Conservation (phyloP, 2,329 filamentous ascomycete species). For the Pseudogymnoascus sp. region DNA sequence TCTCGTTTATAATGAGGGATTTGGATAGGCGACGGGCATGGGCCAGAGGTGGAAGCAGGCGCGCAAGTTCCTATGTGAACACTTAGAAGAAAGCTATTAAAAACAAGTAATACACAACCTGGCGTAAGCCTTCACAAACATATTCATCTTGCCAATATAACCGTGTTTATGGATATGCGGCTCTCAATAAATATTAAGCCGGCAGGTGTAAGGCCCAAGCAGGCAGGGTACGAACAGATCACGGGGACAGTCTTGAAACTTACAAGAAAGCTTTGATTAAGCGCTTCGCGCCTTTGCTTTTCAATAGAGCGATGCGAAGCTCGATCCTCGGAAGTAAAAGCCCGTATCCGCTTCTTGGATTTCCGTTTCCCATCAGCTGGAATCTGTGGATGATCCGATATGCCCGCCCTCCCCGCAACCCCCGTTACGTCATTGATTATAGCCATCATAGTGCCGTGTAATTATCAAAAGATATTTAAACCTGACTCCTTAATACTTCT, state of each 20-base stretch:
- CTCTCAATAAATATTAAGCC: neutral
- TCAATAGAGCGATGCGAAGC: constrained; percentile 23
- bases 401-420: neutral
- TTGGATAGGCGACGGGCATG: constrained; percentile 20
- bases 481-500: neutral
- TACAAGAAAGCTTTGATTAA: constrained; percentile 22
- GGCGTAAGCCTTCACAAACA: neutral
- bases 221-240: neutral
- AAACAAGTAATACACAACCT: neutral
- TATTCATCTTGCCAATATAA: neutral
- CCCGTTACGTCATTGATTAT: neutral
- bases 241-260: neutral
- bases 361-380: neutral
- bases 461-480: neutral
- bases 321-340: constrained; percentile 21
- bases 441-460: neutral
- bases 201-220: neutral
- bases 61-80: constrained; percentile 19
- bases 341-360: constrained; percentile 17
- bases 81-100: neutral
- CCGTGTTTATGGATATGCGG: neutral
- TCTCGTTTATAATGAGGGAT: constrained; percentile 21
- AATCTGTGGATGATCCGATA: neutral
- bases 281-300: constrained; percentile 20
- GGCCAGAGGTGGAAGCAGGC: constrained; percentile 18